These are phyloP conservation scores for Aspergillus brasiliensis DNA, from an alignment of 2,329 filamentous ascomycete species.

Conservation along the genomic window DNA sequence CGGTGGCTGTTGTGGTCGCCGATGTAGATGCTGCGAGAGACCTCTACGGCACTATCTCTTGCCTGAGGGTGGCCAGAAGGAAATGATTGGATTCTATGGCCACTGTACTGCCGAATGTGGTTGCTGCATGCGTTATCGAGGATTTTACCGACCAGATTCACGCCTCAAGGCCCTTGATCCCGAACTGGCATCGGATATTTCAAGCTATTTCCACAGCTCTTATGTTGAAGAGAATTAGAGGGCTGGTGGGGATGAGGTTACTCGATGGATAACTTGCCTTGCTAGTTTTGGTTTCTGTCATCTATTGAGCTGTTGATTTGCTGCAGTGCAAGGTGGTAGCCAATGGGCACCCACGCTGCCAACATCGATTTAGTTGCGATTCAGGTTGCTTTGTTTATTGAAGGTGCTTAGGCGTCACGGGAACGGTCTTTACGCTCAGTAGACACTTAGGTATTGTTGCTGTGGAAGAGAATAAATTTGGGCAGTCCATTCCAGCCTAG, in stretches of 20 bases:
- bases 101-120: constrained; percentile 1
- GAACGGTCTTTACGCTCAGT: neutral
- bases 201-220: neutral
- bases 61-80: neutral
- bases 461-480: neutral
- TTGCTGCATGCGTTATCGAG: neutral
- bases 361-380: neutral
- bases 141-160: neutral
- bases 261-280: neutral
- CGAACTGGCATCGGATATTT: neutral
- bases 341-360: neutral
- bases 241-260: neutral
- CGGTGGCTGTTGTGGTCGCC: neutral
- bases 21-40: neutral
- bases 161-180: neutral
- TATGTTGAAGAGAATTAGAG: neutral
- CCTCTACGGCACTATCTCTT: neutral
- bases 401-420: neutral
- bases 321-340: neutral
- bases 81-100: neutral
- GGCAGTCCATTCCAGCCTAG: too few relatives aligned
- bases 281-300: neutral
- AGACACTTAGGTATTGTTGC: neutral
- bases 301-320: neutral
- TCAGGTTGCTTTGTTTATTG: neutral